Percentiles rank a stretch among this genome's conserved stretches.
Evolutionary conservation across 2,329 filamentous ascomycete species (phyloP).

Genomic region (Neofusicoccum umdonicola): DNA sequence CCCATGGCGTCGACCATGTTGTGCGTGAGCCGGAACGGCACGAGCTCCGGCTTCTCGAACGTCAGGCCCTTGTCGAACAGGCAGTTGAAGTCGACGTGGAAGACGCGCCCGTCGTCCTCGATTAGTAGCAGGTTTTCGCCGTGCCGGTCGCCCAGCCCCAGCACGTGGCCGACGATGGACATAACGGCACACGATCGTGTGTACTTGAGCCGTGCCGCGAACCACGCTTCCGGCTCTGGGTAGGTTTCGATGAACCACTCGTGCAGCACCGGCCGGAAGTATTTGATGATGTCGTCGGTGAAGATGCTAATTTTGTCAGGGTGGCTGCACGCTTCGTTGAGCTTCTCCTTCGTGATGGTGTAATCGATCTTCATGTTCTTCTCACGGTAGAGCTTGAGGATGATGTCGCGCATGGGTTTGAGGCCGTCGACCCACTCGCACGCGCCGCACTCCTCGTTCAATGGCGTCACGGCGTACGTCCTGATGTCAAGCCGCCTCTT

Average conservation of each 20-base stretch:
- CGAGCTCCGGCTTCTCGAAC: conserved; percentile 89
- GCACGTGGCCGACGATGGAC: conserved; percentile 97
- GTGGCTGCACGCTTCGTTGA: conserved; percentile 61
- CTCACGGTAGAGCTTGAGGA: conserved; percentile 74
- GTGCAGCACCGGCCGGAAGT: conserved; percentile 80
- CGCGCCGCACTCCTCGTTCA: conserved; percentile 96
- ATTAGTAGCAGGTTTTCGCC: conserved; percentile 96
- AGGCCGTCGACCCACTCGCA: conserved; percentile 99
- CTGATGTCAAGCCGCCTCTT: conserved; percentile 91
- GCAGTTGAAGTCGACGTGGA: conserved; percentile 99
- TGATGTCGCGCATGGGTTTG: conserved; percentile 87
- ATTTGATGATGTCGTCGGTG: conserved; percentile 58
- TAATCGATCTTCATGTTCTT: conserved; percentile 70
- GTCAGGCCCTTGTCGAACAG: conserved; percentile 97
- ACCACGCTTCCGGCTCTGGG: conserved; percentile 89
- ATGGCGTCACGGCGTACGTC: conserved; percentile 92
- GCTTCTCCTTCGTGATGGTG: conserved; percentile 56
- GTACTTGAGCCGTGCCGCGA: conserved; percentile 82
- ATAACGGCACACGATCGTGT: conserved; percentile 95
- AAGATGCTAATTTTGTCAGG: conserved; percentile 66
- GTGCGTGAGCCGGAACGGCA: conserved; percentile 94
- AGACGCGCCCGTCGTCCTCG: conserved; percentile 86
- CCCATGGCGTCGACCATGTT: conserved; percentile 99
- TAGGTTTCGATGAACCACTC: conserved; percentile 97
- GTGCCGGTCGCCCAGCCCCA: conserved; percentile 90